phyloP scores from a whole-genome alignment of 2,329 filamentous ascomycete species.

The Fusarium euwallaceae region DNA sequence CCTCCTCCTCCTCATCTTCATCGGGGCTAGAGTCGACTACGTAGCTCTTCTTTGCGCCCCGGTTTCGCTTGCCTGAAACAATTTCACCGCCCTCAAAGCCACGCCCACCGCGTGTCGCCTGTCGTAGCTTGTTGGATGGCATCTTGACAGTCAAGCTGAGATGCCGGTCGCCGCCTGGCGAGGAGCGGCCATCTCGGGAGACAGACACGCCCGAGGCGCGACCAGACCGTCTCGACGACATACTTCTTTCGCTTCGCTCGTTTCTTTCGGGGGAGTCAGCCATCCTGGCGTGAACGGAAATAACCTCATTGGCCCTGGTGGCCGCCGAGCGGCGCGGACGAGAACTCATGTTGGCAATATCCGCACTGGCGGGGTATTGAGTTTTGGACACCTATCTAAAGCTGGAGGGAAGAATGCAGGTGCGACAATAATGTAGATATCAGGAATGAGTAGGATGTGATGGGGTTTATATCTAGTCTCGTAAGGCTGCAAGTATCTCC shows the following conservation, averaged over 20 bases:
- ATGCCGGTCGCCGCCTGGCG: constrained; percentile 61
- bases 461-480: constrained; percentile 5
- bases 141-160: constrained; percentile 64
- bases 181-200: constrained; percentile 61
- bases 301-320: constrained; percentile 58
- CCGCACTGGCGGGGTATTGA: constrained; percentile 40
- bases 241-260: constrained; percentile 53
- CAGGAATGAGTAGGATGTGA: constrained; percentile 5
- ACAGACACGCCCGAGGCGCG: constrained; percentile 59
- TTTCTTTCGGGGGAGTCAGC: constrained; percentile 56
- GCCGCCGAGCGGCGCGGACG: constrained; percentile 63
- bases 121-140: constrained; percentile 64
- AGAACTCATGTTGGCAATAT: constrained; percentile 56
- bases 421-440: constrained; percentile 11
- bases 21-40: constrained; percentile 68
- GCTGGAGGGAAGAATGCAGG: constrained; percentile 6
- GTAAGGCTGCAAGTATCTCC: constrained; percentile 2
- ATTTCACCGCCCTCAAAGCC: constrained; percentile 62
- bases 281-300: constrained; percentile 58
- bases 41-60: constrained; percentile 70
- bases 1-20: constrained; percentile 60
- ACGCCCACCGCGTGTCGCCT: constrained; percentile 59
- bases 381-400: neutral
- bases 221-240: constrained; percentile 67
- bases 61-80: constrained; percentile 64